phyloP scores from a whole-genome alignment of 1,284 basidiomycete genomes.

The Ceratobasidium sp. region DNA sequence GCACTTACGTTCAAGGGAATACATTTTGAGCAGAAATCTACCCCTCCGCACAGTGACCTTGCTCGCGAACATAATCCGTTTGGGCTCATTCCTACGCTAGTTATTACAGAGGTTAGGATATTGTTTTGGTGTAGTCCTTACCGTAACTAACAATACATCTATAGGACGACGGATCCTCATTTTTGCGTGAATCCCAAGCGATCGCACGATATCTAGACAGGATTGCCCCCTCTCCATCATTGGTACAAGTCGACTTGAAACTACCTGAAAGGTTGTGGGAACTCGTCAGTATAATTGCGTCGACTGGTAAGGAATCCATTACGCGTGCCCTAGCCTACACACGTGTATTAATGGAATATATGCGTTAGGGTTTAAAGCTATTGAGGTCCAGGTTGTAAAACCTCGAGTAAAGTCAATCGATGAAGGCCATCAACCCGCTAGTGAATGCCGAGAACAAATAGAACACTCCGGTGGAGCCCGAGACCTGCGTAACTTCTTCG shows the following conservation, averaged over 20 bases:
- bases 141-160: not conserved
- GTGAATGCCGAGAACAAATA: constrained; percentile 15
- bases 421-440: constrained; percentile 14
- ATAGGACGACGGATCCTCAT: constrained; percentile 15
- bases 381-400: constrained; percentile 25
- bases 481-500: constrained; percentile 15
- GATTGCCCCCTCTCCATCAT: constrained; percentile 16
- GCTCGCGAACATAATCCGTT: constrained; percentile 26
- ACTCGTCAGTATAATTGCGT: constrained; percentile 35
- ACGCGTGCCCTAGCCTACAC: not conserved
- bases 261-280: constrained; percentile 38
- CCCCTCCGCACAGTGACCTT: constrained; percentile 7
- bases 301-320: not conserved
- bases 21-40: constrained; percentile 8
- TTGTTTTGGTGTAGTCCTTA: not conserved
- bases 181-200: constrained; percentile 25
- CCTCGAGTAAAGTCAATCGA: constrained; percentile 28
- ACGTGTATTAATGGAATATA: not conserved
- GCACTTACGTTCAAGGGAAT: constrained; percentile 29
- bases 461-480: constrained; percentile 16
- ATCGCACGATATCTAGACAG: constrained; percentile 33
- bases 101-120: constrained; percentile 17
- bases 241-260: not conserved
- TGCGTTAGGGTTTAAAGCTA: constrained; percentile 6
- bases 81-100: constrained; percentile 18